A percentile compares a stretch with the other conserved stretches of the same genome.
These are phyloP conservation scores for Singerocomus rubriflavus DNA, from an alignment of 1,284 basidiomycete genomes.

Conservation along the genomic window DNA sequence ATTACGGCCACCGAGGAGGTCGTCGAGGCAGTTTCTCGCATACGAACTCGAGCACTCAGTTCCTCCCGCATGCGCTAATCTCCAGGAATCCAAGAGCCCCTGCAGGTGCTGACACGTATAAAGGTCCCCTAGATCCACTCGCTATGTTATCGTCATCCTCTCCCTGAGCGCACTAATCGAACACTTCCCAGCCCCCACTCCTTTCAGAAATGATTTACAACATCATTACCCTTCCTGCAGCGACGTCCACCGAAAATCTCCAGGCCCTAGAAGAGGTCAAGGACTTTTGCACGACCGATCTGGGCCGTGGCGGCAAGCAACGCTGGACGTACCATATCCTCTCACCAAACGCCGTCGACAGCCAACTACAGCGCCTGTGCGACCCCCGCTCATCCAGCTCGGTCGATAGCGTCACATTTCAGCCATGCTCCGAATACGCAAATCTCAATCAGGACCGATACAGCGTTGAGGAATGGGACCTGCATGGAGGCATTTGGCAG, in stretches of 20 bases:
- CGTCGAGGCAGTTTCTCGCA: constrained; percentile 18
- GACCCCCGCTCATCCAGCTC: constrained; percentile 36
- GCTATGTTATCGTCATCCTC: constrained; percentile 15
- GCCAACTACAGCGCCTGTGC: constrained; percentile 43
- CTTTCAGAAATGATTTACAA: constrained; percentile 32
- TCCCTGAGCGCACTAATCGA: constrained; percentile 8
- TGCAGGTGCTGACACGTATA: constrained; percentile 20
- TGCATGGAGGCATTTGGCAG: constrained; percentile 53
- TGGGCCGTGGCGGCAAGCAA: constrained; percentile 49
- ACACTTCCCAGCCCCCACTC: constrained; percentile 2
- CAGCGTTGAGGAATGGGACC: constrained; percentile 50
- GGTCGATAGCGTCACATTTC: constrained; percentile 54
- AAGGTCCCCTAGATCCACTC: constrained; percentile 9
- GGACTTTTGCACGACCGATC: constrained; percentile 53
- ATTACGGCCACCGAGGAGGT: constrained; percentile 30
- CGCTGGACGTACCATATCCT: constrained; percentile 58
- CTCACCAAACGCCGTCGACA: constrained; percentile 43
- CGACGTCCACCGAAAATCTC: constrained; percentile 46
- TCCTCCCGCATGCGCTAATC: constrained; percentile 15
- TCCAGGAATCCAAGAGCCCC: constrained; percentile 9
- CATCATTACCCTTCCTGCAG: constrained; percentile 41
- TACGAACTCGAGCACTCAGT: background rate
- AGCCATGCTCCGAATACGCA: constrained; percentile 54
- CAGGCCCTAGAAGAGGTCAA: constrained; percentile 51
- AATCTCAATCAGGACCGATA: constrained; percentile 54